These are phyloP conservation scores for Quercus bicolor DNA, from an alignment of 306 rosid species.

Conservation along the genomic window DNA sequence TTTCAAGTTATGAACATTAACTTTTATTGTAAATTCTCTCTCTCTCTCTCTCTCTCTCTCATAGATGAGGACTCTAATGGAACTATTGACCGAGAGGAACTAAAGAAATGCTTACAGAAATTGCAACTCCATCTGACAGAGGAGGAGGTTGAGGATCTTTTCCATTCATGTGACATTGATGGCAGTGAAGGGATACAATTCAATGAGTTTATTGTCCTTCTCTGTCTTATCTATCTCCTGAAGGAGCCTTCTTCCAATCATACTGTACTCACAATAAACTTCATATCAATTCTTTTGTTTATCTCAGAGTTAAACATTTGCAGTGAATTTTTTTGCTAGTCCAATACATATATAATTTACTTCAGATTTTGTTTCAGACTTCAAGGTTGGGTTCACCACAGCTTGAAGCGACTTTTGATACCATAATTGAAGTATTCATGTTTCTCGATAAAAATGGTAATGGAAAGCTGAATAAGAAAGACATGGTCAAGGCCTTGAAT, in stretches of 20 bases:
- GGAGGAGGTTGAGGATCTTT: slow-evolving; percentile 66
- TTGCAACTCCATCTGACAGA: slow-evolving; percentile 55
- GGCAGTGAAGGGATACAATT: slow-evolving; percentile 78
- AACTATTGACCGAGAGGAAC: slow-evolving; percentile 61
- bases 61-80: slow-evolving; percentile 84
- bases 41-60: not conserved
- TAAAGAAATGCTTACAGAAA: slow-evolving; percentile 58
- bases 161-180: slow-evolving; percentile 78
- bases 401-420: slow-evolving; percentile 64
- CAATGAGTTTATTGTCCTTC: slow-evolving; percentile 85
- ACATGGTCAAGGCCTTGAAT: slow-evolving; percentile 64
- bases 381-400: slow-evolving; percentile 52
- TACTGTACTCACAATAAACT: slow-evolving; percentile 35
- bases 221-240: slow-evolving; percentile 77
- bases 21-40: slow-evolving; percentile 4
- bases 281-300: not conserved
- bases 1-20: slow-evolving; percentile 2
- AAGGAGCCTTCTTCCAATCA: slow-evolving; percentile 47
- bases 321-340: slow-evolving; percentile 8
- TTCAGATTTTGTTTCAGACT: slow-evolving; percentile 39
- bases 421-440: slow-evolving; percentile 61
- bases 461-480: slow-evolving; percentile 75
- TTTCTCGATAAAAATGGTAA: slow-evolving; percentile 76
- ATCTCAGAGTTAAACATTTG: slow-evolving; percentile 18
- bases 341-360: not conserved